Conservation (phyloP, 2,329 filamentous ascomycete genomes). For the Paraphoma chrysanthemicola region DNA sequence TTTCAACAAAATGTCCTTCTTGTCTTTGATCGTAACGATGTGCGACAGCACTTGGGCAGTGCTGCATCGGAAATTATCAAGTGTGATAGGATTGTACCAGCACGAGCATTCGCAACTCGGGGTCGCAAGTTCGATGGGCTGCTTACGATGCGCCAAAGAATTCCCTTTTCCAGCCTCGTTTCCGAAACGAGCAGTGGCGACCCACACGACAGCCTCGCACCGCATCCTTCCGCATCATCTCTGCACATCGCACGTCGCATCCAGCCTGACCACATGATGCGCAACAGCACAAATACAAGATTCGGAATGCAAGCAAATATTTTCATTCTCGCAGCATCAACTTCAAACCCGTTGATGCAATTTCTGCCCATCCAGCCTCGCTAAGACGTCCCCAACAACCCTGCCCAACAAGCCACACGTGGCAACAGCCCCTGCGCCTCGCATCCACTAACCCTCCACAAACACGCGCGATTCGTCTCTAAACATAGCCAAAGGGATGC, state of each 20-base stretch:
- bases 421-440: background rate
- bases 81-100: too few species aligned
- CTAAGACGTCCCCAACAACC: background rate
- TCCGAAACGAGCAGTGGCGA: background rate
- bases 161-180: slow-evolving; percentile 1
- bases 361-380: background rate
- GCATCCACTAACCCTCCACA: background rate
- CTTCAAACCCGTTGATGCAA: background rate
- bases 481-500: background rate
- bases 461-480: background rate
- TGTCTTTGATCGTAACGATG: too few species aligned
- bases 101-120: too few species aligned
- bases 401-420: background rate
- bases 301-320: background rate
- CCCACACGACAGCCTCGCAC: background rate
- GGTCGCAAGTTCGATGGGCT: background rate
- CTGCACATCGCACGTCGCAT: background rate
- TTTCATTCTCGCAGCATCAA: background rate
- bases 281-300: too few species aligned
- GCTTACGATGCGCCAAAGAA: slow-evolving; percentile 2
- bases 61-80: too few species aligned
- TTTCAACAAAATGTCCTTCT: too few species aligned
- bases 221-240: background rate
- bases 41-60: too few species aligned
- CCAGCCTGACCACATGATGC: background rate